These are phyloP conservation scores for Micractinium conductrix DNA, from an alignment of 139 green algal genomes.

Conservation along the genomic window DNA sequence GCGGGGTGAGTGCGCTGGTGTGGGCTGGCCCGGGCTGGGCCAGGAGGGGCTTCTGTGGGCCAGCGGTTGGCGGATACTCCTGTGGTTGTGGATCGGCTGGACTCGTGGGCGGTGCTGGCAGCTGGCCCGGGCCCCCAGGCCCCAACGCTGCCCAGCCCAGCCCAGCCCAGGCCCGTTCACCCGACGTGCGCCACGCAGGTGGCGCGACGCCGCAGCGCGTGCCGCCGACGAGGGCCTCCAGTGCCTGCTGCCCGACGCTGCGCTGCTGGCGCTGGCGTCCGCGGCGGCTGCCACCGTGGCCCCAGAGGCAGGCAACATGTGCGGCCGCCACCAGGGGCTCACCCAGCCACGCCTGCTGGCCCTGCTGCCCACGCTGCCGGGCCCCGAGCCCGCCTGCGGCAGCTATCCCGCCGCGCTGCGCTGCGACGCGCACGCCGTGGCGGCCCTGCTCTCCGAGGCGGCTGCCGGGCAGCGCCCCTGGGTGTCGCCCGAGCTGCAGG, in stretches of 20 bases:
- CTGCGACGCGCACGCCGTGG: background rate
- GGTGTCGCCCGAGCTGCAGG: slow-evolving; percentile 11
- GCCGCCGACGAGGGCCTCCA: slow-evolving; percentile 46
- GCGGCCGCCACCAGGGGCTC: background rate
- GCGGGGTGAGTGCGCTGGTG: too few relatives aligned
- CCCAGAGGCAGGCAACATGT: background rate
- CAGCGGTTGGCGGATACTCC: too few relatives aligned
- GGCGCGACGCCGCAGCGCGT: slow-evolving; percentile 60
- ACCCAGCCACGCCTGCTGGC: background rate
- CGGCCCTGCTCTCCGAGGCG: background rate
- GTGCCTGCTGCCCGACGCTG: slow-evolving; percentile 53
- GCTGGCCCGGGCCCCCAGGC: too few relatives aligned
- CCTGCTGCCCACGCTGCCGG: background rate
- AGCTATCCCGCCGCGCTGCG: background rate
- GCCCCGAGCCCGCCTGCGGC: background rate
- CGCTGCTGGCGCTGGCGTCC: slow-evolving; percentile 45
- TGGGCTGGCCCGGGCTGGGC: too few relatives aligned
- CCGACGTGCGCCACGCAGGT: too few relatives aligned
- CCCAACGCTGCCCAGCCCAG: too few relatives aligned
- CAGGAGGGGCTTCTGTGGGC: too few relatives aligned
- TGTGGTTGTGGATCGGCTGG: too few relatives aligned
- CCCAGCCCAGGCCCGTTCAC: too few relatives aligned
- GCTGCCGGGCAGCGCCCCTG: slow-evolving; percentile 29
- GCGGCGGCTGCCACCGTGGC: background rate
- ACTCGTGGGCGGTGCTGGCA: too few relatives aligned